Evolutionary conservation across 2,329 filamentous ascomycete species (phyloP), one percentile per base, ranked within the genome.

Genomic region (Cytospora piceicola): DNA sequence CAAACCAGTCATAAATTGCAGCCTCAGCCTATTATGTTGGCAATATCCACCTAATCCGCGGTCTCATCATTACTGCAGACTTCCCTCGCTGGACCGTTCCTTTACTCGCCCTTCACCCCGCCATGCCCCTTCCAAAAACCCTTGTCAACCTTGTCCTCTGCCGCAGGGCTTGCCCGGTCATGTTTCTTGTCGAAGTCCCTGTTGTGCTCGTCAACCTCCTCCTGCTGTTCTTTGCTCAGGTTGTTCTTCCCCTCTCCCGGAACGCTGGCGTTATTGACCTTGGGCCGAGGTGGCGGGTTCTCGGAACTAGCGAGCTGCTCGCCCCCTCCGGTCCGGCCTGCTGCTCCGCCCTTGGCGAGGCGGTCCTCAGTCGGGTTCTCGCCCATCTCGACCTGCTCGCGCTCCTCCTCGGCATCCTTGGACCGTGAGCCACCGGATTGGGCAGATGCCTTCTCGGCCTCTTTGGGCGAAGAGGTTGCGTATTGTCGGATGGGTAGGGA

Each of bases 151-250:
- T 83, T 83, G 65, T 86, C 83, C 1, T 77, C 74, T 1, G 71
- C 75, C 0, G 81, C 81, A 3, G 69, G 54, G 7, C 75, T 70
- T 0, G 80, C 79, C 15, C 75, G 77, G 65, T 84, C 85, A 70
- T 88, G 82, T 68, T 81, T 82, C 70, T 80, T 72, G 57, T 83
- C 83, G 73, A 88, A 88, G 0, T 88, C 84, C 69, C 68, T 69
- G 67, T 89, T 89, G 71, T 89, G 86, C 74, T 79, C 73, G 61
- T 86, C 80, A 20, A 88, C 86, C 75, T 88, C 85, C 53, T 76
- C 77, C 73, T 82, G 78, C 75, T 87, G 83, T 72, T 83, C 83
- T 65, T 82, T 75, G 27, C 76, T 82, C 67, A 85, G 70, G 8
- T 75, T 72, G 60, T 75, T 69, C 4, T 69, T 32, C 20, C 69